Evolutionary conservation across 139 green algal species (phyloP).

Genomic region (Tetraselmis chui): DNA sequence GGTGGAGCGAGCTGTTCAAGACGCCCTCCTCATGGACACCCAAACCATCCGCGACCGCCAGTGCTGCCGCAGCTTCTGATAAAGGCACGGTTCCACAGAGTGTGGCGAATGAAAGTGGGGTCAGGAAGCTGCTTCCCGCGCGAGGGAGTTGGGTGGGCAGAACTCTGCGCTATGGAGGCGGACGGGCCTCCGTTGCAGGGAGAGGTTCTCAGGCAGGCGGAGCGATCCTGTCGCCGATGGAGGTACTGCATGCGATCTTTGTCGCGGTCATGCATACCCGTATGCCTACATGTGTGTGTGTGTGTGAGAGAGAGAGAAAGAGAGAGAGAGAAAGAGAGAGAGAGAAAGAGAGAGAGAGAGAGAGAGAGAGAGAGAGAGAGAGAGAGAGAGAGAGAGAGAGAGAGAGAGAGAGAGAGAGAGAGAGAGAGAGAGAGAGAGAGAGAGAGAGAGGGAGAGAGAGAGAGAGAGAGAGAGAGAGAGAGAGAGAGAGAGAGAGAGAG

Average conservation of each 20-base stretch:
- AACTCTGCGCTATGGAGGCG: neutral
- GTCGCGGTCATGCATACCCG: neutral
- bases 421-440: no score
- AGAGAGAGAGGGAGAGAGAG: no score
- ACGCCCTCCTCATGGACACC: neutral
- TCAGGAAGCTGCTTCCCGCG: neutral
- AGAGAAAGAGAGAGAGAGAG: no score
- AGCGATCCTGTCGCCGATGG: neutral
- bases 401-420: no score
- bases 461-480: no score
- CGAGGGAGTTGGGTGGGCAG: neutral
- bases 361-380: no score
- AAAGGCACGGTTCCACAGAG: no score
- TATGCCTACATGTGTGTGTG: neutral
- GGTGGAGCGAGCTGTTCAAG: neutral
- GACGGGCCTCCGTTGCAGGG: neutral
- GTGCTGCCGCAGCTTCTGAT: no score
- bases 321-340: no score
- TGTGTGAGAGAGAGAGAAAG: no score
- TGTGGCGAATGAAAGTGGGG: neutral
- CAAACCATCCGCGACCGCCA: neutral
- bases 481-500: no score
- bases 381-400: no score
- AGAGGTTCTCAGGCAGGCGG: neutral
- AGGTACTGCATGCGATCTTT: neutral